Conservation (phyloP, 169 alveolate genomes). For the Plasmodium vivax region DNA sequence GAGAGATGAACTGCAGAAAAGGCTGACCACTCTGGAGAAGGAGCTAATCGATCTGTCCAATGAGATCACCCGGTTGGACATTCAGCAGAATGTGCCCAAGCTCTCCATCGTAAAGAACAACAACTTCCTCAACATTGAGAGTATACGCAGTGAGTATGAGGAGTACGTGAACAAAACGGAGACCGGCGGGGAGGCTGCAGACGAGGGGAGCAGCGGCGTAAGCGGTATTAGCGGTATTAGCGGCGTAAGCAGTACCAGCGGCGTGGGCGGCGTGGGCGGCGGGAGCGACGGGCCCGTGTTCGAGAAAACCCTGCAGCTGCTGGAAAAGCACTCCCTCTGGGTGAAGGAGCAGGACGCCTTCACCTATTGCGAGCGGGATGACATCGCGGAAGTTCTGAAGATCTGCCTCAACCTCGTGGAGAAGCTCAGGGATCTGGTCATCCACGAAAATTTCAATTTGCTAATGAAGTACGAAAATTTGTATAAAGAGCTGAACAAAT, state of each 20-base stretch:
- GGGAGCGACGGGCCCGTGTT: neutral
- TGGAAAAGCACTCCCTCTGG: constrained; percentile 11
- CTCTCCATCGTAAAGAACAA: neutral
- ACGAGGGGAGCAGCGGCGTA: neutral
- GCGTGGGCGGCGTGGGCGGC: no score
- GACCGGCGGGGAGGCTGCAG: neutral
- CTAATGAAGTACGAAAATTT: constrained; percentile 28
- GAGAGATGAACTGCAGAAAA: constrained; percentile 16
- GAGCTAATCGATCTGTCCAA: constrained; percentile 1
- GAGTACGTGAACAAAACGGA: neutral
- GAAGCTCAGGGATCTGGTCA: neutral
- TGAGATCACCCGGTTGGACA: constrained; percentile 16
- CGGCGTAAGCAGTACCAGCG: neutral
- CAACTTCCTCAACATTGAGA: constrained; percentile 6
- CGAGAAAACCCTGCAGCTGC: neutral
- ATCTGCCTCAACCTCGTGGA: neutral
- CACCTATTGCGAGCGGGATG: constrained; percentile 4
- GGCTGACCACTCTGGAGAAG: neutral
- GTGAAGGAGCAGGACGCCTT: constrained; percentile 1
- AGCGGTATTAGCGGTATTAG: no score
- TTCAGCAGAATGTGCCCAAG: neutral
- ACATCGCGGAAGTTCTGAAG: neutral
- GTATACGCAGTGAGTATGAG: constrained; percentile 12
- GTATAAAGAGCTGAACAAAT: constrained; percentile 13
- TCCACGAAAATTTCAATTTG: neutral